Conservation (phyloP, 2,329 filamentous ascomycete species). For the Pseudocercospora pini-densiflorae region DNA sequence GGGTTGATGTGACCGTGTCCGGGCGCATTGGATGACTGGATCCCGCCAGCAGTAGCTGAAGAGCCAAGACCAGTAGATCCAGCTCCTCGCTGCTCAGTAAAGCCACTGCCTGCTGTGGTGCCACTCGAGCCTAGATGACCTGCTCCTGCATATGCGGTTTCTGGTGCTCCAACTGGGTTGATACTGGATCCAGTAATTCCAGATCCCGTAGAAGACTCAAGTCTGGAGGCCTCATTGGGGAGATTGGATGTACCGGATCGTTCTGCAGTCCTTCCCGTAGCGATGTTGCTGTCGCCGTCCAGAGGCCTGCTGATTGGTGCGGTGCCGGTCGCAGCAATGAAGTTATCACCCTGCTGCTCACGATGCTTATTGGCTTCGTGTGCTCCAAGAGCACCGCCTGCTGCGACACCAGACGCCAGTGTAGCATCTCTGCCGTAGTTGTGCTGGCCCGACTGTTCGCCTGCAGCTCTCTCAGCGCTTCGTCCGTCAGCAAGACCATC, state of each 20-base stretch:
- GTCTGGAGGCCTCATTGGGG: neutral
- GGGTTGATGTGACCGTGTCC: slow-evolving; percentile 25
- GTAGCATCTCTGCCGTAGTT: slow-evolving; percentile 16
- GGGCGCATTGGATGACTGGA: neutral
- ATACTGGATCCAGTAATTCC: slow-evolving; percentile 5
- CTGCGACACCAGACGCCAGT: neutral
- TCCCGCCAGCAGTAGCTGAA: slow-evolving; percentile 9
- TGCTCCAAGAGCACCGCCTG: slow-evolving; percentile 1
- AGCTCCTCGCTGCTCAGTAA: slow-evolving; percentile 6
- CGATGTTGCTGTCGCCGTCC: neutral
- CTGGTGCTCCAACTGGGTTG: slow-evolving; percentile 16
- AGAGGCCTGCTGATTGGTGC: slow-evolving; percentile 13
- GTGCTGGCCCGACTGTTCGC: slow-evolving; percentile 19
- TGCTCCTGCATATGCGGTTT: slow-evolving; percentile 6
- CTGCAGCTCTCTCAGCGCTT: slow-evolving; percentile 16
- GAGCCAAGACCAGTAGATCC: slow-evolving; percentile 8
- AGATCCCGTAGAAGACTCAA: neutral
- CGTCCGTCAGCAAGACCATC: slow-evolving; percentile 20
- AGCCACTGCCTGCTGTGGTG: slow-evolving; percentile 1
- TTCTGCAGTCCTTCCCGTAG: slow-evolving; percentile 1
- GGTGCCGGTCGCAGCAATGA: slow-evolving; percentile 14
- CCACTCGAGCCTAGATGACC: slow-evolving; percentile 13
- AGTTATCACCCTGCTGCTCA: slow-evolving; percentile 10
- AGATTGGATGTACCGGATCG: slow-evolving; percentile 1
- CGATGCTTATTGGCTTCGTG: slow-evolving; percentile 9